Evolutionary conservation across 2,329 filamentous ascomycete species (phyloP), one percentile per base, ranked within the genome.

Genomic region (Ophiognomonia clavigignenti-juglandacearum): DNA sequence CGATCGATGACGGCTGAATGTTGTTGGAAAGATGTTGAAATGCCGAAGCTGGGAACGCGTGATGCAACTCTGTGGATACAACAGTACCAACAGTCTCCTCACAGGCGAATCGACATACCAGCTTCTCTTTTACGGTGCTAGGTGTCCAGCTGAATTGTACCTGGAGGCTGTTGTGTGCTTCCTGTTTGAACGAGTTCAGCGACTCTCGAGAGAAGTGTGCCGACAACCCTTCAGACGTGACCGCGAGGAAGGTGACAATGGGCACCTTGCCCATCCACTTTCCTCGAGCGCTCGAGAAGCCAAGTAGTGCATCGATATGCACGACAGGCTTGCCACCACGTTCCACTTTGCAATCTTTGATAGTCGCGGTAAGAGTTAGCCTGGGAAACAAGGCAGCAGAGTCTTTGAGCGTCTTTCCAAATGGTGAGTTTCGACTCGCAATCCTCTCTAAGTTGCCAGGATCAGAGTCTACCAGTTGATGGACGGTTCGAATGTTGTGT

Each of bases 401-500:
- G 11, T 81, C 78, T 13, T 86, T 68, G 35, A 95, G 61, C 35
- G 83, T 84, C 37, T 78, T 75, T 0, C 92, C 93, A 59, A 86
- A 96, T 0, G 92, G 89, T 0, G 90, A 88, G 54, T 95, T 89
- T 45, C 85, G 84, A 53, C 82, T 85, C 39, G 95, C 64, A 20
- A 89, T 68, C 39, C 82, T 77, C 57, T 97, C 92, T 43, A 98
- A 88, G 22, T 81, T 77, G 44, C 82, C 77, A 22, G 84, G 72
- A 29, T 92, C 84, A 13, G 81, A 74, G 6, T 64, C 66, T 14
- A 83, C 79, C 11, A 98, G 70, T n/a, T 80, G 77, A 35, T 85
- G 78, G 6, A 97, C 80, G 5, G 73, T 86, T 23, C 71, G 80
- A 45, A 97, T 78, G 1, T 83, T 82, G n/a, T 81, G 82, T 32